A percentile compares a stretch with the other conserved stretches of the same genome.
These are phyloP conservation scores for Oxyria digyna DNA, from an alignment of 148 eudicot genomes.

Conservation along the genomic window DNA sequence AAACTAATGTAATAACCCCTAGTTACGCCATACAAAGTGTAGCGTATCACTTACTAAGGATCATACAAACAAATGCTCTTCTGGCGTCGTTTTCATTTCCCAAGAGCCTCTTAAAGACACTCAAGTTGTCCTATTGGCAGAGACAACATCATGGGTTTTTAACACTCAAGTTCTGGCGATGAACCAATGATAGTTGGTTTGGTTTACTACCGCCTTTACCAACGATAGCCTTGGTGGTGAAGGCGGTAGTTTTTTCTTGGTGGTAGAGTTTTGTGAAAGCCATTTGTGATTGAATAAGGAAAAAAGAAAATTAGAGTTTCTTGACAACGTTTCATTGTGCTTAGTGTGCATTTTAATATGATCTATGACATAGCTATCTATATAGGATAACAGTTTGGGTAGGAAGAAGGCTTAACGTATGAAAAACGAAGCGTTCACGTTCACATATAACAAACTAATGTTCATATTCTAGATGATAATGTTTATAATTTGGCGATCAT, in stretches of 20 bases:
- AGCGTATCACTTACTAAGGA: constrained; percentile 9
- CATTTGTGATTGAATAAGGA: constrained; percentile 17
- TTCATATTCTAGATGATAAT: too few species aligned
- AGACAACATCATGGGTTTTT: constrained; percentile 14
- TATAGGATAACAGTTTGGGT: too few species aligned
- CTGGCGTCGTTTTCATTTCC: constrained; percentile 15
- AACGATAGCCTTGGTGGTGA: constrained; percentile 57
- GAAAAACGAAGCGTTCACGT: too few species aligned
- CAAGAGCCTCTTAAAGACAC: background rate
- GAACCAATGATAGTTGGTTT: constrained; percentile 22
- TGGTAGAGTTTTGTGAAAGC: background rate
- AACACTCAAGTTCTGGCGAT: constrained; percentile 15
- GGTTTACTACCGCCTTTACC: constrained; percentile 38
- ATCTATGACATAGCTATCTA: background rate
- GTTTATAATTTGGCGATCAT: too few species aligned
- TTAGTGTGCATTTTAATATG: background rate
- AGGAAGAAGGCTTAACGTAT: too few species aligned
- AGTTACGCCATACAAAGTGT: too few species aligned
- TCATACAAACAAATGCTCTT: constrained; percentile 6
- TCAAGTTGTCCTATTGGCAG: constrained; percentile 11
- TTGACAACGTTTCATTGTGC: background rate
- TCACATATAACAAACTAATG: too few species aligned
- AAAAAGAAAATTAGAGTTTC: background rate
- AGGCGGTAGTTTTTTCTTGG: constrained; percentile 24
- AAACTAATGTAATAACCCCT: too few species aligned